Conservation (phyloP, 2,329 filamentous ascomycete genomes). For the Fusarium neocosmosporiellum region DNA sequence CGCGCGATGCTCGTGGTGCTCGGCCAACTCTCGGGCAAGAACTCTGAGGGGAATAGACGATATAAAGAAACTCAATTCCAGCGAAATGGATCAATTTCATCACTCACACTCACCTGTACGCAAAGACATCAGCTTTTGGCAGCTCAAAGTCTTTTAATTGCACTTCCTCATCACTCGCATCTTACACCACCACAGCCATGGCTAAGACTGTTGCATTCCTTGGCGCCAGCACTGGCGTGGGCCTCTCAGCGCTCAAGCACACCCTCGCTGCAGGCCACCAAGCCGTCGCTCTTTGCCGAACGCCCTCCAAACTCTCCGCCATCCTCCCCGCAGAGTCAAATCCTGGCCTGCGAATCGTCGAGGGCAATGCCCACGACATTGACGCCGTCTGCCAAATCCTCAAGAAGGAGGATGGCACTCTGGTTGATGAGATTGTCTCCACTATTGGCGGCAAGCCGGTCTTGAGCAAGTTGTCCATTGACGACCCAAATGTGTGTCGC, state of each 20-base stretch:
- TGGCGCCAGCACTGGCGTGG: conserved; percentile 63
- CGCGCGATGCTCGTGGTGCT: conserved; percentile 9
- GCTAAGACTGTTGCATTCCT: conserved; percentile 62
- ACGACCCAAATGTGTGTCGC: conserved; percentile 62
- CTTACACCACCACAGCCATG: conserved; percentile 8
- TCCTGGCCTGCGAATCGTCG: conserved; percentile 55
- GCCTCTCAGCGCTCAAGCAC: conserved; percentile 58
- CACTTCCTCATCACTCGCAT: too few relatives aligned
- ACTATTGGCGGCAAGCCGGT: conserved; percentile 56
- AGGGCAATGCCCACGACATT: conserved; percentile 61
- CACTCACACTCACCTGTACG: not conserved
- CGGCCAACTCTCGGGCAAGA: conserved; percentile 23
- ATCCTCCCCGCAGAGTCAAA: conserved; percentile 45
- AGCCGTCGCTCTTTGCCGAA: conserved; percentile 63
- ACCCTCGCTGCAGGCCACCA: conserved; percentile 58
- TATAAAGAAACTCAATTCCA: not conserved
- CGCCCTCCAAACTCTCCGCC: conserved; percentile 58
- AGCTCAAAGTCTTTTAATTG: not conserved
- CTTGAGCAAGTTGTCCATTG: conserved; percentile 50
- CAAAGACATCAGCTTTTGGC: not conserved
- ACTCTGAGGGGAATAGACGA: not conserved
- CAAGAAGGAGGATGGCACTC: conserved; percentile 36
- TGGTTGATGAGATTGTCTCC: conserved; percentile 60
- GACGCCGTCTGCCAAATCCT: conserved; percentile 53
- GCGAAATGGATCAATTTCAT: not conserved